Evolutionary conservation across 139 green algal genomes (phyloP).

Genomic region (Zygnema circumcarinatum): DNA sequence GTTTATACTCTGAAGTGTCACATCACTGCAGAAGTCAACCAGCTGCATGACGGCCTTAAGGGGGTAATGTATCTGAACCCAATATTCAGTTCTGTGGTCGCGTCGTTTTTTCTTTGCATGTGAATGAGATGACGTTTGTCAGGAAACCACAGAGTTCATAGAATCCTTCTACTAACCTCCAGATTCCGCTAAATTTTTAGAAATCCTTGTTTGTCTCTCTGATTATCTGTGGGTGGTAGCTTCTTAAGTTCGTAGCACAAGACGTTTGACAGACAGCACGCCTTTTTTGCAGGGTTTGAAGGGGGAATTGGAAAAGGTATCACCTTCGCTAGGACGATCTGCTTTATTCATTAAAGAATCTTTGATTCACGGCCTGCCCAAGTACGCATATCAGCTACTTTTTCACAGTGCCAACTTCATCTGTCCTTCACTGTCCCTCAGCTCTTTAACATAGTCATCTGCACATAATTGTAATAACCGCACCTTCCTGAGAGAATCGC

Average conservation of each 20-base stretch:
- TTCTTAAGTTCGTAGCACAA: too few species aligned
- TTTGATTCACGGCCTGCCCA: constrained; percentile 60
- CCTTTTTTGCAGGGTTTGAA: constrained; percentile 69
- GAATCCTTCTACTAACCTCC: too few species aligned
- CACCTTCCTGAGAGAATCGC: too few species aligned
- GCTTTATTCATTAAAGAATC: constrained; percentile 79
- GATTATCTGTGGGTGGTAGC: too few species aligned
- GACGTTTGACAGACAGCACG: too few species aligned
- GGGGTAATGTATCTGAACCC: too few species aligned
- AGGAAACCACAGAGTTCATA: not conserved
- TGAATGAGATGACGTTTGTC: constrained; percentile 12
- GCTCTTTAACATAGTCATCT: too few species aligned
- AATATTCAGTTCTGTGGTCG: constrained; percentile 7
- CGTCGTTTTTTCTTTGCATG: constrained; percentile 35
- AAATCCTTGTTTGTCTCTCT: too few species aligned
- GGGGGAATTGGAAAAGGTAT: constrained; percentile 86
- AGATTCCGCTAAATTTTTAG: too few species aligned
- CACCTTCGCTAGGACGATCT: constrained; percentile 65
- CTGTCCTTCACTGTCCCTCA: constrained; percentile 3
- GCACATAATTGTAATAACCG: too few species aligned
- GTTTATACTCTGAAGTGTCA: constrained; percentile 93
- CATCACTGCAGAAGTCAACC: constrained; percentile 89
- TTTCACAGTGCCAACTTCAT: too few species aligned
- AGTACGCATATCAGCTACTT: not conserved
- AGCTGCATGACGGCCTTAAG: constrained; percentile 83